Conservation (phyloP, 345 rosid genomes). For the Reutealis trisperma region DNA sequence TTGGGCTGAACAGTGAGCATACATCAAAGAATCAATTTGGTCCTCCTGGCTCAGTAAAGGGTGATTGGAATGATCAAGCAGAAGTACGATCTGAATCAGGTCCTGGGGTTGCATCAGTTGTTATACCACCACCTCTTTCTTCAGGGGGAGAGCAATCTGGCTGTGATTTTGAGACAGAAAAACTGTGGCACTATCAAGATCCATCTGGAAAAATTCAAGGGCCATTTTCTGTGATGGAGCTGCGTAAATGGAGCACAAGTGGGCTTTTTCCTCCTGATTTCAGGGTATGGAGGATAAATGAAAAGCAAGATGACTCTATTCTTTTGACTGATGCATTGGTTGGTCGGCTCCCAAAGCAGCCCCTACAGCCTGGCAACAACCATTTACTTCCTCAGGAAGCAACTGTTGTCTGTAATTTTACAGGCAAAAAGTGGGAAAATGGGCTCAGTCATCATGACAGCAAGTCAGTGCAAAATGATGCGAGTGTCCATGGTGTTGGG, state of each 20-base stretch:
- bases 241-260: conserved; percentile 69
- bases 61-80: conserved; percentile 22
- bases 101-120: conserved; percentile 32
- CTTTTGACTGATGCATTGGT: conserved; percentile 75
- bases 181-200: conserved; percentile 84
- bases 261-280: conserved; percentile 76
- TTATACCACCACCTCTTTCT: conserved; percentile 36
- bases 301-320: conserved; percentile 60
- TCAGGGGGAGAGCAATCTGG: conserved; percentile 42
- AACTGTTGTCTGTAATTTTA: conserved; percentile 21
- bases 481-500: conserved; percentile 25
- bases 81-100: conserved; percentile 18
- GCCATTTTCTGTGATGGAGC: conserved; percentile 70
- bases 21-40: conserved; percentile 35
- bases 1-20: conserved; percentile 16
- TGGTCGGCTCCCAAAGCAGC: conserved; percentile 40
- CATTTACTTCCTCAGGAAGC: conserved; percentile 24
- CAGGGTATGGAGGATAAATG: conserved; percentile 71
- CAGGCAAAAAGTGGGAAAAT: conserved; percentile 26
- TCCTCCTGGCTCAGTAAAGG: conserved; percentile 19
- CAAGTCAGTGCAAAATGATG: conserved; percentile 36
- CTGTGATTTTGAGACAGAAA: conserved; percentile 47
- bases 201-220: conserved; percentile 82
- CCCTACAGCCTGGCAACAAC: conserved; percentile 20
- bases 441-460: conserved; percentile 31